A percentile compares a stretch with the other conserved stretches of the same genome.
Evolutionary conservation across 805 yeast genomes (phyloP).

Genomic region (Jamesozyma gamospora): DNA sequence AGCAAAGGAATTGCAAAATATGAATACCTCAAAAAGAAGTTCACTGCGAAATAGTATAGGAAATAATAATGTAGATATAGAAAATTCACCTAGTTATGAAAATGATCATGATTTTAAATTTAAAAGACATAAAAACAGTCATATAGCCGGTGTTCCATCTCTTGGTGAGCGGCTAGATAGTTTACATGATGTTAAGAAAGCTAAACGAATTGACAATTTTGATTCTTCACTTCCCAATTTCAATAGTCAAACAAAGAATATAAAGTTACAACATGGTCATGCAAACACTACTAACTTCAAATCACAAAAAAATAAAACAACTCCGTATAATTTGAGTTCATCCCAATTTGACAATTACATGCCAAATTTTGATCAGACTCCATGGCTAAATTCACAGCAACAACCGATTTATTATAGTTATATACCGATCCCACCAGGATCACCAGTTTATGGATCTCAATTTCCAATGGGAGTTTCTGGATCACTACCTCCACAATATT

Average conservation of each 20-base stretch:
- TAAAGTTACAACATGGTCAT: neutral
- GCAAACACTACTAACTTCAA: neutral
- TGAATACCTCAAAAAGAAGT: neutral
- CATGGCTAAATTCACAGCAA: constrained; percentile 9
- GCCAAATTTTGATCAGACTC: neutral
- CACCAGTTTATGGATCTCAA: constrained; percentile 14
- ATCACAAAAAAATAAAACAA: neutral
- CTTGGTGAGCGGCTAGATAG: constrained; percentile 26
- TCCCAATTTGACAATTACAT: neutral
- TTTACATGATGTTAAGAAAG: constrained; percentile 20
- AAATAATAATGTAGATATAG: neutral
- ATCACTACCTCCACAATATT: constrained; percentile 9
- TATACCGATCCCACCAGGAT: constrained; percentile 15
- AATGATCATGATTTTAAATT: constrained; percentile 27
- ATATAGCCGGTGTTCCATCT: constrained; percentile 18
- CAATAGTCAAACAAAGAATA: neutral
- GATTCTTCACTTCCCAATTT: constrained; percentile 20
- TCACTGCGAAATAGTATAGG: neutral
- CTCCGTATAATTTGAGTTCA: neutral
- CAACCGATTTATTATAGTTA: constrained; percentile 11
- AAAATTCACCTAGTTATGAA: constrained; percentile 12
- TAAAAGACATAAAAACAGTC: constrained; percentile 23
- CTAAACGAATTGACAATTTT: constrained; percentile 27
- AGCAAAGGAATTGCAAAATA: neutral
- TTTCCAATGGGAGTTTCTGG: neutral